These are phyloP conservation scores for Lonicera japonica DNA, from an alignment of 129 eudicot species.

Conservation along the genomic window DNA sequence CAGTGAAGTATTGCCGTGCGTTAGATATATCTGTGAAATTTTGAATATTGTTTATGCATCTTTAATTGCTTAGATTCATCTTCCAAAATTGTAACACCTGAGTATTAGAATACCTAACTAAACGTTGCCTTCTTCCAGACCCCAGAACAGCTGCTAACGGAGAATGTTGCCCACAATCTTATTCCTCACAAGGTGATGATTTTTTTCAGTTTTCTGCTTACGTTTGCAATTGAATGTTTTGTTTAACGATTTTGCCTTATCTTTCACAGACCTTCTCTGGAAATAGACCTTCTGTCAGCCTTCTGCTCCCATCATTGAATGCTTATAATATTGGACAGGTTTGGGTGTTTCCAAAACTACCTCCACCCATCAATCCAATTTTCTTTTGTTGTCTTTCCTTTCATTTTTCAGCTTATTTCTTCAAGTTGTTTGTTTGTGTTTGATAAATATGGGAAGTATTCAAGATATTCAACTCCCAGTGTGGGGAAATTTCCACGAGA, in stretches of 20 bases:
- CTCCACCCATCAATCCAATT: no score
- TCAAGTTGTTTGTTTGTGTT: background rate
- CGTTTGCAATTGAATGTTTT: background rate
- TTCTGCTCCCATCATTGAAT: slow-evolving; percentile 83
- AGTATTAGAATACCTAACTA: background rate
- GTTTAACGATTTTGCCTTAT: slow-evolving; percentile 12
- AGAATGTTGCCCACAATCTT: slow-evolving; percentile 75
- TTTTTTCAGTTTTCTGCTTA: slow-evolving; percentile 3
- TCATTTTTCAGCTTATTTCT: no score
- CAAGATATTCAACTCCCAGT: background rate
- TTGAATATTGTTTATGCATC: background rate
- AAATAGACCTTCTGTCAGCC: slow-evolving; percentile 93
- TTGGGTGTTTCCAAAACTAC: slow-evolving; percentile 8
- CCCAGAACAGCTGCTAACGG: slow-evolving; percentile 75
- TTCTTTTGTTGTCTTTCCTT: no score
- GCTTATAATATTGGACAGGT: slow-evolving; percentile 99
- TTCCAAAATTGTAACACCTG: background rate
- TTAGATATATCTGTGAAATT: background rate
- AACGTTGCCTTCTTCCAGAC: slow-evolving; percentile 45
- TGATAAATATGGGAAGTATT: background rate
- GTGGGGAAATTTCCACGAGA: background rate
- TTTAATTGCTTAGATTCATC: background rate
- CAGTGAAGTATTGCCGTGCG: background rate
- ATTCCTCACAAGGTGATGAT: slow-evolving; percentile 91
- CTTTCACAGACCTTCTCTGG: slow-evolving; percentile 83